Percentiles rank a stretch among this genome's conserved stretches.
Evolutionary conservation across 78 protist genomes (phyloP).

Genomic region (Dictyostelium intermedium): DNA sequence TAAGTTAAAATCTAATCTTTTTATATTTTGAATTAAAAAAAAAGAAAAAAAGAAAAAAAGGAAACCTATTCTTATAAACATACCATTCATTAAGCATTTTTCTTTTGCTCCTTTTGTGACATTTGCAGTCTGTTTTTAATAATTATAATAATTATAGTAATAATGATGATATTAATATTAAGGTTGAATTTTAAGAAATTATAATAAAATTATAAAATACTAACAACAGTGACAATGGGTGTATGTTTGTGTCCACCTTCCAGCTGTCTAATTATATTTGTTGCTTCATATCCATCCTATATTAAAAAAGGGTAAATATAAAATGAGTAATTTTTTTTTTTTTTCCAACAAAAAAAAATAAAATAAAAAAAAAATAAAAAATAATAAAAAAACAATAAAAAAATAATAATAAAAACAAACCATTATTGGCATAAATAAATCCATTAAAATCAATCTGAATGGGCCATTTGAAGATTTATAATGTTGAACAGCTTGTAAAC

Average conservation of each 20-base stretch:
- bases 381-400: too few species aligned
- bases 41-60: too few species aligned
- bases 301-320: neutral
- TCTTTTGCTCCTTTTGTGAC: constrained; percentile 76
- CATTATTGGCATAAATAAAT: constrained; percentile 74
- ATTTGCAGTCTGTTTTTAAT: constrained; percentile 48
- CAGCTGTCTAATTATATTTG: constrained; percentile 56
- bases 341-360: too few species aligned
- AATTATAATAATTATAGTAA: neutral
- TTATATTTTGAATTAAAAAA: too few species aligned
- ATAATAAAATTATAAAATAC: neutral
- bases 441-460: constrained; percentile 57
- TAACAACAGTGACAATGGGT: constrained; percentile 68
- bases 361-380: too few species aligned
- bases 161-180: neutral
- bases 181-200: neutral
- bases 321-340: neutral
- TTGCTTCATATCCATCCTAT: constrained; percentile 70
- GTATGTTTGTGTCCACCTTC: constrained; percentile 54
- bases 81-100: constrained; percentile 66
- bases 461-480: constrained; percentile 15
- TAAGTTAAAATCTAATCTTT: neutral
- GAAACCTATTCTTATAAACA: neutral
- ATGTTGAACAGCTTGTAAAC: constrained; percentile 59
- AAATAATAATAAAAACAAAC: too few species aligned